These are phyloP conservation scores for Reutealis trisperma DNA, from an alignment of 345 rosid genomes.

Conservation along the genomic window DNA sequence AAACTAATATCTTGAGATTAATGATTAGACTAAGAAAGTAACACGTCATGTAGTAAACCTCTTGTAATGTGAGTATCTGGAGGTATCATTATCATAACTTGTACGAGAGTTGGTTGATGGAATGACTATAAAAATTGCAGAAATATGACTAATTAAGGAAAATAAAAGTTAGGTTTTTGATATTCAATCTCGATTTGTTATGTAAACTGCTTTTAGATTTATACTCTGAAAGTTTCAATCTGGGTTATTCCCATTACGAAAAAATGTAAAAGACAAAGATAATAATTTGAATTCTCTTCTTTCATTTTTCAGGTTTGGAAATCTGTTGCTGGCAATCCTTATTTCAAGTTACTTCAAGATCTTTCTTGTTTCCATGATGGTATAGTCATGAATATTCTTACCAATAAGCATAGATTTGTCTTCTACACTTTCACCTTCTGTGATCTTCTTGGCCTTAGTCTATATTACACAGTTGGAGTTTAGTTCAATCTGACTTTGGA, in stretches of 20 bases:
- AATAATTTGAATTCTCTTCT: not conserved
- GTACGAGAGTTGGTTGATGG: not conserved
- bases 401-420: not conserved
- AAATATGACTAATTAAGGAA: not conserved
- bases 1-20: not conserved
- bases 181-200: not conserved
- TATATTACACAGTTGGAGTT: not conserved
- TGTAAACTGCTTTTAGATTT: not conserved
- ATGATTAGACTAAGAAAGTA: not conserved
- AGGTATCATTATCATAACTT: not conserved
- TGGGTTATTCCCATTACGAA: not conserved
- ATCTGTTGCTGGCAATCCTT: constrained; percentile 51
- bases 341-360: constrained; percentile 83
- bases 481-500: constrained; percentile 8
- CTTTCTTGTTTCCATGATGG: constrained; percentile 67
- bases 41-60: not conserved
- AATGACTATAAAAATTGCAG: not conserved
- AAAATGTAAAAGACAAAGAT: not conserved
- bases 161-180: not conserved
- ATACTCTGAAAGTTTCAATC: constrained; percentile 5
- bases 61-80: not conserved
- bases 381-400: constrained; percentile 31
- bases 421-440: not conserved
- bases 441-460: not conserved
- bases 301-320: constrained; percentile 42